Evolutionary conservation across 73 alveolate species (phyloP).

Genomic region (Paramecium sonneborni): DNA sequence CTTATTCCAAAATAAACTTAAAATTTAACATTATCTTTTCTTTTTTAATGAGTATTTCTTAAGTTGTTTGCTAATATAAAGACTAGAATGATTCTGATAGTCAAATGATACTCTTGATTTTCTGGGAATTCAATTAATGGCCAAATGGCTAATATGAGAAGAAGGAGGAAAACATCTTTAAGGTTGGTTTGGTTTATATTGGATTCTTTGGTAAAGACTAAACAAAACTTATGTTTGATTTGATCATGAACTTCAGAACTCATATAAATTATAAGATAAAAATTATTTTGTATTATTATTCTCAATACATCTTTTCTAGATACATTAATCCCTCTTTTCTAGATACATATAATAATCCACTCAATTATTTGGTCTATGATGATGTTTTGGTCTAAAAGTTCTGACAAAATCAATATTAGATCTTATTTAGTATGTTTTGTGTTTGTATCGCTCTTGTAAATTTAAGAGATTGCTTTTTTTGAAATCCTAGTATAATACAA

Average conservation of each 20-base stretch:
- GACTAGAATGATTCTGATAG: neutral
- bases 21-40: neutral
- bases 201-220: neutral
- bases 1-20: neutral
- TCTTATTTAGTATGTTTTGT: neutral
- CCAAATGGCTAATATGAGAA: neutral
- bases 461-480: no score
- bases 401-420: neutral
- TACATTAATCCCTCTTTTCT: neutral
- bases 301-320: conserved; percentile 30
- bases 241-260: neutral
- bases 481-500: no score
- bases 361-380: neutral
- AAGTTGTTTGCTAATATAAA: neutral
- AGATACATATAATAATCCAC: neutral
- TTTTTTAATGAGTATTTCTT: neutral
- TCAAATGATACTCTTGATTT: neutral
- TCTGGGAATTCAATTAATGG: neutral
- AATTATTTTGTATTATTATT: neutral
- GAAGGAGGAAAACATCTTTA: neutral
- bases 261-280: neutral
- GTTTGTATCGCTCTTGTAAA: no score
- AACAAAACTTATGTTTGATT: neutral
- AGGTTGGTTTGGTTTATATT: neutral
- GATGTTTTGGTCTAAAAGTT: neutral